Evolutionary conservation across 2,329 filamentous ascomycete species (phyloP).

Genomic region (Cladophialophora yegresii): DNA sequence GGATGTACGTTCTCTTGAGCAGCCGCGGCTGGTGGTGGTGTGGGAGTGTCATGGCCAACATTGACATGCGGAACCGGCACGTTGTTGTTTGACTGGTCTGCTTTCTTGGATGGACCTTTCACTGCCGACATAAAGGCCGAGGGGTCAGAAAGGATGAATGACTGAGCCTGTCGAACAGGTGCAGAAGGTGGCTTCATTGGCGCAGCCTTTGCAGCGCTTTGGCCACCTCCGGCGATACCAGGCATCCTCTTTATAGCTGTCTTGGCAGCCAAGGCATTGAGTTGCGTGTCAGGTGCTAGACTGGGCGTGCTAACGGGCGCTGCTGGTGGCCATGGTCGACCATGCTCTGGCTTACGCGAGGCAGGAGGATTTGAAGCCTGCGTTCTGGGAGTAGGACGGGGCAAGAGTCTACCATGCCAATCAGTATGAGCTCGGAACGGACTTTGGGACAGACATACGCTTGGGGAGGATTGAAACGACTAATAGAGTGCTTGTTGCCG

Average conservation of each 20-base stretch:
- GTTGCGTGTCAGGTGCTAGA: not conserved
- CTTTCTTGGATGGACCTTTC: not conserved
- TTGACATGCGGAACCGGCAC: not conserved
- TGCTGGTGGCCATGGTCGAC: constrained; percentile 23
- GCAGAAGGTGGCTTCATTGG: not conserved
- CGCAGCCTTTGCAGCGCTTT: not conserved
- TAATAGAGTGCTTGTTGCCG: not conserved
- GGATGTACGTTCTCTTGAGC: not conserved
- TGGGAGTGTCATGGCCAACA: not conserved
- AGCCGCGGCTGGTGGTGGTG: not conserved
- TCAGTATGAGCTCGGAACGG: not conserved
- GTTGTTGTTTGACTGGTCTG: not conserved
- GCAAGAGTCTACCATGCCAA: not conserved
- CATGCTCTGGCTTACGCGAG: not conserved
- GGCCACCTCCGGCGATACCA: not conserved
- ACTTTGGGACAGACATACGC: not conserved
- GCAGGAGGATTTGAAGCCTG: not conserved
- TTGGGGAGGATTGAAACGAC: not conserved
- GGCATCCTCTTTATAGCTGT: not conserved
- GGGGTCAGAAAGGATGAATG: constrained; percentile 5
- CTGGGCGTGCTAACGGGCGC: constrained; percentile 12
- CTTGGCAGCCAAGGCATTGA: not conserved
- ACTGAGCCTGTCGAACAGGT: not conserved
- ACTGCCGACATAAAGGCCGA: constrained; percentile 18
- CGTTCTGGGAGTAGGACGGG: not conserved